Evolutionary conservation across 495 filamentous ascomycete genomes (phyloP).

Genomic region (Lophium mytilinum): DNA sequence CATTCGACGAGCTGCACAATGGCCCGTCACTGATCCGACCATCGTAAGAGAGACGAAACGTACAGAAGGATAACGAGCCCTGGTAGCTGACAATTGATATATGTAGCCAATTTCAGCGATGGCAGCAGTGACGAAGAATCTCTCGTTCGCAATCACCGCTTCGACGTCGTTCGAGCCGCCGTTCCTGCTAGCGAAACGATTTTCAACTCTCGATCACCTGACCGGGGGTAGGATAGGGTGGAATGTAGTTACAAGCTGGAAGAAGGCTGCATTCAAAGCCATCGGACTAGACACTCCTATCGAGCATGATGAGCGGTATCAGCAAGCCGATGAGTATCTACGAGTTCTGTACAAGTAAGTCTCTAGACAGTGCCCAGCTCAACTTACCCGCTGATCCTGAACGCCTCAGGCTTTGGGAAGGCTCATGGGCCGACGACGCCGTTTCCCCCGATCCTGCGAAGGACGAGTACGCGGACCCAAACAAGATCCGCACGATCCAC

Average conservation of each 20-base stretch:
- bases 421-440: conserved; percentile 51
- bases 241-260: not conserved
- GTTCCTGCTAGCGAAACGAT: conserved; percentile 11
- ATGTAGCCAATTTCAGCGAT: conserved; percentile 2
- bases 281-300: not conserved
- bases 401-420: conserved; percentile 44
- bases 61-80: no score
- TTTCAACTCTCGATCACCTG: not conserved
- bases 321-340: not conserved
- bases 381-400: not conserved
- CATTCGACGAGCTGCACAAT: conserved; percentile 47
- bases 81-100: no score
- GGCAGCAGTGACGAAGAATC: conserved; percentile 15
- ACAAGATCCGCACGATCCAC: conserved; percentile 50
- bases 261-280: conserved; percentile 1
- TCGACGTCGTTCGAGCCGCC: conserved; percentile 14
- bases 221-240: not conserved
- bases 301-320: not conserved
- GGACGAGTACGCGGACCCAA: conserved; percentile 47
- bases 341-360: conserved; percentile 1
- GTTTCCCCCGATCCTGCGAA: conserved; percentile 40
- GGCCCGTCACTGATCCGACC: conserved; percentile 48
- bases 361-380: not conserved
- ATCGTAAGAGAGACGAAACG: conserved; percentile 37
- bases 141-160: conserved; percentile 10